A percentile compares a stretch with the other conserved stretches of the same genome.
Conservation (phyloP, 2,329 filamentous ascomycete species). For the Xylariaceae sp. region DNA sequence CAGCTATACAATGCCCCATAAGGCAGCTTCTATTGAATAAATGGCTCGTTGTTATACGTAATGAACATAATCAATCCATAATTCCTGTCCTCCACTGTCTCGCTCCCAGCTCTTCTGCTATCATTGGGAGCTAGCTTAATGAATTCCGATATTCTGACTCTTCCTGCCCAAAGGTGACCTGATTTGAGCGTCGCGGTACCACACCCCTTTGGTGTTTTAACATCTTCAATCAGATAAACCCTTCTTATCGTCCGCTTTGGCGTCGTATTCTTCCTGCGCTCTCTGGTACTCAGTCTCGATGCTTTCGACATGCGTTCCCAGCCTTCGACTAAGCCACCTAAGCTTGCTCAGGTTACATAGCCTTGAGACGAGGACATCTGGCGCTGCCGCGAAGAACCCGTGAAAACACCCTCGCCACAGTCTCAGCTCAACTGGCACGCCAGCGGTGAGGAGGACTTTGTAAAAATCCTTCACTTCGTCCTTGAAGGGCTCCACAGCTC, state of each 20-base stretch:
- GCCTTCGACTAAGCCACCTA: slow-evolving; percentile 10
- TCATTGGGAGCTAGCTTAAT: too few relatives aligned
- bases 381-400: slow-evolving; percentile 16
- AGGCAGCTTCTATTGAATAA: too few relatives aligned
- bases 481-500: slow-evolving; percentile 13
- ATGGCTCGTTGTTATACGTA: too few relatives aligned
- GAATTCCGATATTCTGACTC: too few relatives aligned
- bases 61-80: too few relatives aligned
- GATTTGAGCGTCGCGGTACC: too few relatives aligned
- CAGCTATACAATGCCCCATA: too few relatives aligned
- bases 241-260: neutral
- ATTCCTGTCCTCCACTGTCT: too few relatives aligned
- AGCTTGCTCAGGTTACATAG: slow-evolving; percentile 14
- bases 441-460: slow-evolving; percentile 6
- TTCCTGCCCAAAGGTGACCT: too few relatives aligned
- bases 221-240: neutral
- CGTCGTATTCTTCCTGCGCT: slow-evolving; percentile 5
- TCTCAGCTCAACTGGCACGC: slow-evolving; percentile 12
- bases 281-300: slow-evolving; percentile 7
- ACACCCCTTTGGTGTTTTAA: neutral
- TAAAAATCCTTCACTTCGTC: slow-evolving; percentile 13
- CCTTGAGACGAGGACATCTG: slow-evolving; percentile 11
- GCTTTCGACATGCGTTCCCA: neutral
- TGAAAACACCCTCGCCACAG: slow-evolving; percentile 16
- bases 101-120: too few relatives aligned